These are phyloP conservation scores for Tolypocladium ophioglossoides DNA, from an alignment of 2,329 filamentous ascomycete genomes.

Conservation along the genomic window DNA sequence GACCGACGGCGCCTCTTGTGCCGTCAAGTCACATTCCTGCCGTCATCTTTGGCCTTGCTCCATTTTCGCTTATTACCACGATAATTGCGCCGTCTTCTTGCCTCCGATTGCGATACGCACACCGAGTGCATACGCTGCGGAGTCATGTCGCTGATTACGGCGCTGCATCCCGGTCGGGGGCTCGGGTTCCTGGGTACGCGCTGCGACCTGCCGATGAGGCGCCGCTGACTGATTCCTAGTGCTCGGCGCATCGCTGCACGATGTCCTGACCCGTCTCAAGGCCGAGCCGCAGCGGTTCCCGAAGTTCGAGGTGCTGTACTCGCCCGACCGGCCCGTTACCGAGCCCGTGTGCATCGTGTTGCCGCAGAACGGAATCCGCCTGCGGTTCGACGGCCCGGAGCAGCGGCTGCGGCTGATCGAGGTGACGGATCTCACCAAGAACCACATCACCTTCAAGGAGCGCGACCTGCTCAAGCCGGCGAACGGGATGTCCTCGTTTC, in stretches of 20 bases:
- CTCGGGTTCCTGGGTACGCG: constrained; percentile 47
- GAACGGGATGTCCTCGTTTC: constrained; percentile 37
- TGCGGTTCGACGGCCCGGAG: constrained; percentile 89
- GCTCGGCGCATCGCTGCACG: constrained; percentile 84
- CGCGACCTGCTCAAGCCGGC: constrained; percentile 64
- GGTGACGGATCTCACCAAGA: constrained; percentile 80
- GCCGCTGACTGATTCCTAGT: constrained; percentile 61
- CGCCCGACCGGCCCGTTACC: constrained; percentile 60
- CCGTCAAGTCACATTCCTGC: neutral
- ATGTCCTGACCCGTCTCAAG: constrained; percentile 79
- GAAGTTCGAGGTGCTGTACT: constrained; percentile 73
- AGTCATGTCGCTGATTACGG: constrained; percentile 39
- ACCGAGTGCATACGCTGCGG: neutral
- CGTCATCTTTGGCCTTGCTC: neutral
- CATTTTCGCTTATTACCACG: neutral
- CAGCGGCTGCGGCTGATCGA: constrained; percentile 88
- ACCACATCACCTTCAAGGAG: constrained; percentile 68
- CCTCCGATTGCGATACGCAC: neutral
- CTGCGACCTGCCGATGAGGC: neutral
- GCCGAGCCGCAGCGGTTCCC: constrained; percentile 76
- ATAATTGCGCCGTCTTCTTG: neutral
- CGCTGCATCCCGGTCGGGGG: constrained; percentile 55
- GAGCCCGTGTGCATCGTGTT: constrained; percentile 67
- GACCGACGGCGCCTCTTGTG: neutral
- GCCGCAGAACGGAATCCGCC: constrained; percentile 74